Evolutionary conservation across 2,329 filamentous ascomycete genomes (phyloP), one percentile per base, ranked within the genome.

Genomic region (Cercospora nicotianae): DNA sequence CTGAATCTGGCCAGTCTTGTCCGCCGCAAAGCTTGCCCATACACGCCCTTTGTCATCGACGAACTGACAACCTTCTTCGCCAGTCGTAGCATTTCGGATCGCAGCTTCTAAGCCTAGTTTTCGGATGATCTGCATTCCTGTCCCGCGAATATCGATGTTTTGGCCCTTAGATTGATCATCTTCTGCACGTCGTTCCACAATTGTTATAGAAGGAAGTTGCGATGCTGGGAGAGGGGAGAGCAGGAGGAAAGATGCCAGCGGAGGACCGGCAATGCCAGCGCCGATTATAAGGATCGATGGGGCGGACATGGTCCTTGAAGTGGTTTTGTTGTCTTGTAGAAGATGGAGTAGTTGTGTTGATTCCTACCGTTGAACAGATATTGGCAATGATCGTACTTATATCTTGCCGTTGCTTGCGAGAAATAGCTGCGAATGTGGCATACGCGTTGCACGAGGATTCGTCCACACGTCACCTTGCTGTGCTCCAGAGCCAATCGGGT

Each of bases 141-240:
- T 69, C 53, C 74, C 75, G 12, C 75, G 74, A 31, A 79, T 71
- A 63, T 79, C 77, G 60, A 79, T 73, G 67, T 77, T 77, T 61
- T 78, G 76, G 48, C 77, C 77, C 45, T 74, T 59, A 16, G 64
- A 63, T 7, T 71, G 61, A 16, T 63, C 30, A 5, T 63, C 18
- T 20, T 72, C 39, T 4, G 70, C 33, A 10, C 73, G 66, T n/a
- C 73, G 72, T 64, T 78, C 77, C 20, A 78, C 63, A 23, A 78
- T 72, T 1, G 77, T 78, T 58, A 77, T 75, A 18, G 69, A 65
- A 9, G 71, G 71, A 26, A 69, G 70, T 30, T 72, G 26, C 20
- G 63, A 9, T 63, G 53, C 33, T 61, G 23, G 53, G 2, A 64
- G 9, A n/a, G 68, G 67, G 3, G 69, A 64, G n/a, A 73, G 62